A percentile compares a stretch with the other conserved stretches of the same genome.
Evolutionary conservation across 1,139 yeast species (phyloP).

Genomic region (Pichia sp.): DNA sequence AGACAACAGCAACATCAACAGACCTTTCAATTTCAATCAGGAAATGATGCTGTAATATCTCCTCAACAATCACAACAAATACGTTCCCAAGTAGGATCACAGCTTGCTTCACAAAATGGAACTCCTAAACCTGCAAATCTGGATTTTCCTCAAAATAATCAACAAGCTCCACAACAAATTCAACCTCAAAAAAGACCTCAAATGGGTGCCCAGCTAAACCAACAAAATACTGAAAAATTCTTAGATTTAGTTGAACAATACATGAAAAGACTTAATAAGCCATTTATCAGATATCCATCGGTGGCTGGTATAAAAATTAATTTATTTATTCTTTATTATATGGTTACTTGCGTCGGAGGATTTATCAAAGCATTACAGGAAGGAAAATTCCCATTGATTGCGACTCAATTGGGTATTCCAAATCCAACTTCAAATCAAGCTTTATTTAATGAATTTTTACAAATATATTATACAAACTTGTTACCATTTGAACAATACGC

Average conservation of each 20-base stretch:
- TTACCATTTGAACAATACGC: slow-evolving; percentile 74
- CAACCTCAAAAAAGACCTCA: slow-evolving; percentile 21
- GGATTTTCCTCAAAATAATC: slow-evolving; percentile 19
- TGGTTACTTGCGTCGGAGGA: slow-evolving; percentile 74
- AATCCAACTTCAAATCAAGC: slow-evolving; percentile 28
- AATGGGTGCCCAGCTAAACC: slow-evolving; percentile 30
- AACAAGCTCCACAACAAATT: slow-evolving; percentile 16
- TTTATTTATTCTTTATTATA: slow-evolving; percentile 59
- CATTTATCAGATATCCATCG: slow-evolving; percentile 56
- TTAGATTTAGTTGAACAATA: slow-evolving; percentile 61
- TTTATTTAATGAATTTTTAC: slow-evolving; percentile 50
- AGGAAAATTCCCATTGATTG: slow-evolving; percentile 46
- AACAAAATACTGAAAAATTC: slow-evolving; percentile 53
- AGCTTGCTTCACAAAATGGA: no score
- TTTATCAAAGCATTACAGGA: slow-evolving; percentile 47
- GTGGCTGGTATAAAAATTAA: slow-evolving; percentile 62
- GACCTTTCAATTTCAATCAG: slow-evolving; percentile 1
- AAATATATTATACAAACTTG: slow-evolving; percentile 52
- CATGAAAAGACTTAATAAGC: slow-evolving; percentile 70
- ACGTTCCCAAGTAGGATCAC: slow-evolving; percentile 6
- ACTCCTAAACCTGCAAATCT: slow-evolving; percentile 13
- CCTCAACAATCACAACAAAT: slow-evolving; percentile 7
- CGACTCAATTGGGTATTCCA: slow-evolving; percentile 43
- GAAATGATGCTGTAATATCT: slow-evolving; percentile 8
- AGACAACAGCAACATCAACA: slow-evolving; percentile 12